A percentile compares a stretch with the other conserved stretches of the same genome.
These are phyloP conservation scores for Puccinia brachypodii DNA, from an alignment of 1,284 basidiomycete genomes.

Conservation along the genomic window DNA sequence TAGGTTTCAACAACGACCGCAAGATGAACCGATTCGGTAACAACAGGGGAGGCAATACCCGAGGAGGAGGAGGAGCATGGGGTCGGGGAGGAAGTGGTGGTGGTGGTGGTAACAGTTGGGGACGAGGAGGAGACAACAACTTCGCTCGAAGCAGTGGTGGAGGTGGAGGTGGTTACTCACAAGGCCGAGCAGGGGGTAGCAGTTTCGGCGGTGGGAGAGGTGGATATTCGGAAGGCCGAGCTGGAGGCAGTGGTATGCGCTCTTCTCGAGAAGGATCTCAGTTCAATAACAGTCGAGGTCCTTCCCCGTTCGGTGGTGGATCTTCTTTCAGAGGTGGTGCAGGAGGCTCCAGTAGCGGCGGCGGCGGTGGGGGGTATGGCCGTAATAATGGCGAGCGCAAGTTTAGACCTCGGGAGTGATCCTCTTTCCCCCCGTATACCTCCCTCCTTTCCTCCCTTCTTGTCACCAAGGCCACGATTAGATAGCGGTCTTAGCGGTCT, in stretches of 20 bases:
- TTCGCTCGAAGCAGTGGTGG: background rate
- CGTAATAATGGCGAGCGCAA: too few species aligned
- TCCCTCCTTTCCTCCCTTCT: too few species aligned
- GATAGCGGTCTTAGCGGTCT: too few species aligned
- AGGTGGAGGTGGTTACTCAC: background rate
- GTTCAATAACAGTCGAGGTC: too few species aligned
- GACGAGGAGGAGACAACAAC: background rate
- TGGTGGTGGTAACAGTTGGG: slow-evolving; percentile 14
- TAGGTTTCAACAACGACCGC: slow-evolving; percentile 53
- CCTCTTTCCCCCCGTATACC: too few species aligned
- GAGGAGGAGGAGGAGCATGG: background rate
- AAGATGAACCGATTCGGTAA: background rate
- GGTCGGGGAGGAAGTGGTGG: background rate
- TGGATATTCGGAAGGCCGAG: background rate
- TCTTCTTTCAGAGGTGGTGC: too few species aligned
- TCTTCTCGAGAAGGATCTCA: background rate
- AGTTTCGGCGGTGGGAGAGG: background rate
- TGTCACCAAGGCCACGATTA: too few species aligned
- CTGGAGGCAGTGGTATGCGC: background rate
- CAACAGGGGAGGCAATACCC: background rate
- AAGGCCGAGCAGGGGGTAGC: background rate
- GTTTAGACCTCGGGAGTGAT: too few species aligned
- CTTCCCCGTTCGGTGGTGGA: too few species aligned
- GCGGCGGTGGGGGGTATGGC: too few species aligned
- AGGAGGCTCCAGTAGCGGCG: too few species aligned